Base-by-base conservation (phyloP, 495 filamentous ascomycete species). In the Mycothermus thermophilus region DNA sequence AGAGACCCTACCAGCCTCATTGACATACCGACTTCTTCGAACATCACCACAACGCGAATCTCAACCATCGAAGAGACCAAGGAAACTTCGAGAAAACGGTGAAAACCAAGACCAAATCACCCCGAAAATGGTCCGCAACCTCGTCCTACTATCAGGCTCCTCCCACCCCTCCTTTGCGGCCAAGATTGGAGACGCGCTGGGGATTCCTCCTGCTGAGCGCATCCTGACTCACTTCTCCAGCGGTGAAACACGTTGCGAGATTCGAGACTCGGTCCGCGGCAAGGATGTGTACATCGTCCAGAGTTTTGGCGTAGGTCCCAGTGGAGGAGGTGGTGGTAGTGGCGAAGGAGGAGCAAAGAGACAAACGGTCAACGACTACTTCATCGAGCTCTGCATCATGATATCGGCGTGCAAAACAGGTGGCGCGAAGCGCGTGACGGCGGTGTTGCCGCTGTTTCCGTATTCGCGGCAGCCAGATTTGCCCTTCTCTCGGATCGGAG, bases 231-330 rank as follows among this genome's bases (percentile, higher is more conserved):
- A 94, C 62, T 97, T 97, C 59, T 76, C 80, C 11, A 83, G 88
- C 34, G 90, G 90, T 29, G 92, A 96, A 49, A 95, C 82, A 38
- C 76, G 92, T 21, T 85, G 93, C 38, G 90, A 96, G 59, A 90
- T 97, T 46, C 66, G 82, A 50, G 90, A 96, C 62, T 92, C 83
- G 15, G 87, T 97, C 26, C 82, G 90, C 46, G 92, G 79, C 38
- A 97, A 97, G 57, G 90, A 96, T 69, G 88, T 97, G 50, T 94
- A 92, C 60, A 92, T 95, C 55, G 81, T 96, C 44, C 86, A 96
- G 57, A 83, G 79, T 34, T 60, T 62, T 27, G 51, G 51, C 8
- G 35, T 38, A 2, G 40, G 40, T 2, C 12, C 12, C 4, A 25
- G 22, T 28, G 27, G 8, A 16, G 18, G 34, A 14, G 13, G 26